Base-by-base conservation (phyloP, 805 yeast species). In the Wickerhamiella nectarea region DNA sequence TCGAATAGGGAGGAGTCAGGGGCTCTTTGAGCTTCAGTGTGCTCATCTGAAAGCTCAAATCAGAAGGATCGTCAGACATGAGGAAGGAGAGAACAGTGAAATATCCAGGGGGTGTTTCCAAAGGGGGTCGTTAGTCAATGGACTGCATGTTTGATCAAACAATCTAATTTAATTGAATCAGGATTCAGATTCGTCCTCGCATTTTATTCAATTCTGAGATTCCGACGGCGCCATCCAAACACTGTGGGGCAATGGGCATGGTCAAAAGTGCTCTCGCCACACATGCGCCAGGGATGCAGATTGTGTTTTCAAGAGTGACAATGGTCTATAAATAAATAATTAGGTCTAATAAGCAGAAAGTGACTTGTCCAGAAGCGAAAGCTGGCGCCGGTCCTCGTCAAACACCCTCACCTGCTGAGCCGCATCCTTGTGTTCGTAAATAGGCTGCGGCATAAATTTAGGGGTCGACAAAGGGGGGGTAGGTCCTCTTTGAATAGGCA, bases 351-450 rank as follows among this genome's bases (percentile, higher is more conserved):
- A 38, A 9, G 38, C 38, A 25, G 35, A 34, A 11, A 38, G 21
- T 12, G 38, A 28, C 34, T 38, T 43, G 26, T 43, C 47, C 14
- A 45, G 37, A 10, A 45, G 24, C 21, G 47, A 39, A 22, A 45
- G 39, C 34, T 45, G 47, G 20, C 47, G 41, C 3, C 47, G 47
- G 29, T 45, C 47, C 36, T 45, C 47, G 17, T 41, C 44, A 33
- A 31, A 43, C 6, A 18, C 21, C 21, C 35, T 20, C 21, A 18
- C 35, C 19, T 18, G 17, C 4, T 17, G 21, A 8, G 19, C 19
- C 20, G 9, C 20, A 3, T 9, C n/a, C 21, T 33, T 33, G 21
- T 6, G 7, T 7, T 17, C 19, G 21, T 17, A 33, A 8, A 24
- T 28, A 31, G 15, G 39, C 20, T 24, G 29, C 29, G 39, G 31